Conservation (phyloP, 257 asterid species). For the Scutellaria galericulata region DNA sequence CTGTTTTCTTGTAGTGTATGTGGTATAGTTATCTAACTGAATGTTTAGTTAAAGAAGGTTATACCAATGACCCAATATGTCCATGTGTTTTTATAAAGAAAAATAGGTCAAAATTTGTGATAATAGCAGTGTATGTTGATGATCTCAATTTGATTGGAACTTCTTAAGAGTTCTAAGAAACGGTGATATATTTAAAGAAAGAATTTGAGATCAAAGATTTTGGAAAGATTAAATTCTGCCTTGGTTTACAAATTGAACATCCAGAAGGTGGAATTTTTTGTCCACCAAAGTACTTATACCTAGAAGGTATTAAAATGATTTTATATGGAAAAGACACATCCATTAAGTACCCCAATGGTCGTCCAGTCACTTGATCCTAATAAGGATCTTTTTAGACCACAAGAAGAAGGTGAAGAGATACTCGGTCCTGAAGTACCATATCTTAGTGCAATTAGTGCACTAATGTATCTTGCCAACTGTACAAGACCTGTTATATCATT, state of each 20-base stretch:
- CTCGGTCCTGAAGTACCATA: constrained; percentile 11
- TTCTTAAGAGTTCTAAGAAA: not conserved
- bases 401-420: not conserved
- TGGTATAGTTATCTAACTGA: not conserved
- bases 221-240: not conserved
- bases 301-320: not conserved
- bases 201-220: constrained; percentile 14
- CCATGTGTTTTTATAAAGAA: constrained; percentile 19
- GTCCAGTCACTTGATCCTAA: not conserved
- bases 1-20: too few relatives aligned
- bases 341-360: not conserved
- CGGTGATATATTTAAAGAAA: not conserved
- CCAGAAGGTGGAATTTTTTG: not conserved
- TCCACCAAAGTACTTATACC: not conserved
- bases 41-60: constrained; percentile 5
- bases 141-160: constrained; percentile 1
- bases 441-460: not conserved
- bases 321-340: too few relatives aligned
- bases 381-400: not conserved
- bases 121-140: not conserved
- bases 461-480: not conserved
- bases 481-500: not conserved
- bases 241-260: constrained; percentile 2
- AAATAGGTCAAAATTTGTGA: not conserved
- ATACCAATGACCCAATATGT: not conserved